Conservation (phyloP, 371 early-diverging fungal genomes). For the Mortierella sp. region DNA sequence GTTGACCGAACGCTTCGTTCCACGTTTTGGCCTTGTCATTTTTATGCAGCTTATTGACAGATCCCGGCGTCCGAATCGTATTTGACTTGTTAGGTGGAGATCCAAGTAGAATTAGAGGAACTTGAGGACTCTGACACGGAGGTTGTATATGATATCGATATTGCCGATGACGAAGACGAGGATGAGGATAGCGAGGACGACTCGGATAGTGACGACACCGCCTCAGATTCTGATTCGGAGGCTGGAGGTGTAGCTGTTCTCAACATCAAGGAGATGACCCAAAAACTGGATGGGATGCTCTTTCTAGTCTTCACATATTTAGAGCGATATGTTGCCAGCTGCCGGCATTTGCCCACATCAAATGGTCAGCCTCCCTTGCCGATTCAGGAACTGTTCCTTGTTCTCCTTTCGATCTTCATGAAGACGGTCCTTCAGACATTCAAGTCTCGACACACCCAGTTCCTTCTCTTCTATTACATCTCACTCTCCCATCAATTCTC, state of each 20-base stretch:
- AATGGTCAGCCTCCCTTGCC: constrained; percentile 32
- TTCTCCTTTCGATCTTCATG: constrained; percentile 83
- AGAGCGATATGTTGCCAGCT: constrained; percentile 47
- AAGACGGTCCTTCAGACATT: constrained; percentile 84
- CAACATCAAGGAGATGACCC: constrained; percentile 73
- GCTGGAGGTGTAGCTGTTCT: constrained; percentile 50
- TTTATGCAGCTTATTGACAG: too few species aligned
- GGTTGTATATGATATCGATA: constrained; percentile 64
- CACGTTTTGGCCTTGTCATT: too few species aligned
- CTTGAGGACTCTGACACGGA: constrained; percentile 78
- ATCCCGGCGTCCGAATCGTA: too few species aligned
- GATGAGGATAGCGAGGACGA: constrained; percentile 44
- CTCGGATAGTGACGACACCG: constrained; percentile 38
- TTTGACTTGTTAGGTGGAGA: constrained; percentile 72
- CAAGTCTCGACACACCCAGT: constrained; percentile 93
- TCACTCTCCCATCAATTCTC: constrained; percentile 74
- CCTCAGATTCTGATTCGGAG: constrained; percentile 49
- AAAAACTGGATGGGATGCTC: constrained; percentile 90
- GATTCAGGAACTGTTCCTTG: constrained; percentile 64
- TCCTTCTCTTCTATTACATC: constrained; percentile 86
- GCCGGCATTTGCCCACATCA: constrained; percentile 31
- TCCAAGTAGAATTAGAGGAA: constrained; percentile 93
- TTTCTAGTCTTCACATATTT: constrained; percentile 73
- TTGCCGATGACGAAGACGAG: constrained; percentile 48
- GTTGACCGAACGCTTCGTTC: too few species aligned